Base-by-base conservation (phyloP, 768 basidiomycete species). In the Pulveroboletus ravenelii region DNA sequence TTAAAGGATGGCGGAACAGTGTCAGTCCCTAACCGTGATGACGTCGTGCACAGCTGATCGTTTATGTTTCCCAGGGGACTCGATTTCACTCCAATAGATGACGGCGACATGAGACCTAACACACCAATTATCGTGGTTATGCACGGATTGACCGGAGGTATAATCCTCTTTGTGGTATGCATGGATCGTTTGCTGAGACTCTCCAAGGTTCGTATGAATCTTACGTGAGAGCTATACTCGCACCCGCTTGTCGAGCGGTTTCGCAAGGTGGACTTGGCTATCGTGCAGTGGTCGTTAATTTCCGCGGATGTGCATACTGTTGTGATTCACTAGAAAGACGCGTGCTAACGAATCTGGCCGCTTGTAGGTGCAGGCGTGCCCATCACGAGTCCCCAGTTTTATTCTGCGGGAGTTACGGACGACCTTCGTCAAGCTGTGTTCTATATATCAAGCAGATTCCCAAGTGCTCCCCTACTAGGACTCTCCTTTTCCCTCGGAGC, bases 401-500 rank as follows among this genome's bases (percentile, higher is more conserved):
- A 89, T 69, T 91, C 88, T 42, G 91, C 91, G 15, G 90, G 86
- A 29, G 81, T 90, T 55, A 97, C 94, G 9, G 85, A 93, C 56
- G 95, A 99, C 70, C 74, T 93, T 32, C 84, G 93, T 25, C 80
- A 82, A 53, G 88, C 90, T 1, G 65, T 96, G 43, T 75, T 87
- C 58, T 87, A 89, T 70, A 80, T 97, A 47, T 75, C 83, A 2
- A 67, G 79, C 42, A 64, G 67, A 53, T 94, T 85, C 59, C 94
- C 95, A 2, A 70, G 76, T 10, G 91, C 95, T 0, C 89, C 86
- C 4, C 72, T 97, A 34, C 69, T 95, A 15, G 95, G 89, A 13
- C 69, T 96, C 10, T 92, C 94, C 7, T 98, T 95, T 74, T 96
- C 93, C 5, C 79, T 99, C 34, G 96, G 95, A 38, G 89, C 93